Evolutionary conservation across 805 yeast species (phyloP).

Genomic region (Candida vartiovaarae): DNA sequence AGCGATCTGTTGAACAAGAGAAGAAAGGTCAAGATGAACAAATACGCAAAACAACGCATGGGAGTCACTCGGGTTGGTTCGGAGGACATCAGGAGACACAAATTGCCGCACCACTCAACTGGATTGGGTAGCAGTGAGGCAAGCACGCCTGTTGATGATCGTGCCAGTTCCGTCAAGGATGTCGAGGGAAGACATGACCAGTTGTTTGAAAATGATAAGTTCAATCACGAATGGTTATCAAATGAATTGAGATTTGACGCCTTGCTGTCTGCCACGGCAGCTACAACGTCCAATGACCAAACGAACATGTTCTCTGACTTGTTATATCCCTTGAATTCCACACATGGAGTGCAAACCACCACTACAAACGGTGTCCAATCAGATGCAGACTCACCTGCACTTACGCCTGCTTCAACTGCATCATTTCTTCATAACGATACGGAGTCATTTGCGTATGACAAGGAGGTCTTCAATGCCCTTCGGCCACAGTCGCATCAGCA

Average conservation of each 20-base stretch:
- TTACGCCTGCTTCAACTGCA: not conserved
- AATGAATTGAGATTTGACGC: conserved; percentile 69
- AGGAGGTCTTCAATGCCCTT: conserved; percentile 23
- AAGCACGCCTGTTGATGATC: not conserved
- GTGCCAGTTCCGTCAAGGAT: not conserved
- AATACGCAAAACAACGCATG: conserved; percentile 12
- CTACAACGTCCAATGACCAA: conserved; percentile 42
- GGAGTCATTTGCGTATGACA: conserved; percentile 16
- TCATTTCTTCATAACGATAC: not conserved
- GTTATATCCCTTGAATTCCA: conserved; percentile 26
- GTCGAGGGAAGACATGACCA: conserved; percentile 9
- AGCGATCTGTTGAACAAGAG: conserved; percentile 18
- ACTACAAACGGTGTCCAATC: too few species aligned
- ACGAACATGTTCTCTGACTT: conserved; percentile 47
- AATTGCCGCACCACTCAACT: conserved; percentile 1
- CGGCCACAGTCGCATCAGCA: conserved; percentile 13
- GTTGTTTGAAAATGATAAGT: conserved; percentile 13
- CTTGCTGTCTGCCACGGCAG: conserved; percentile 64
- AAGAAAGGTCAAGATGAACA: conserved; percentile 20
- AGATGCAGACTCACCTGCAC: too few species aligned
- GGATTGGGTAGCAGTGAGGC: not conserved
- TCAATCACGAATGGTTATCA: conserved; percentile 51
- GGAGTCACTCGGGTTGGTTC: not conserved
- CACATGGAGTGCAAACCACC: too few species aligned
- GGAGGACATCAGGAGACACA: conserved; percentile 7